Conservation (phyloP, 2,329 filamentous ascomycete genomes). For the Botrytis paeoniae region DNA sequence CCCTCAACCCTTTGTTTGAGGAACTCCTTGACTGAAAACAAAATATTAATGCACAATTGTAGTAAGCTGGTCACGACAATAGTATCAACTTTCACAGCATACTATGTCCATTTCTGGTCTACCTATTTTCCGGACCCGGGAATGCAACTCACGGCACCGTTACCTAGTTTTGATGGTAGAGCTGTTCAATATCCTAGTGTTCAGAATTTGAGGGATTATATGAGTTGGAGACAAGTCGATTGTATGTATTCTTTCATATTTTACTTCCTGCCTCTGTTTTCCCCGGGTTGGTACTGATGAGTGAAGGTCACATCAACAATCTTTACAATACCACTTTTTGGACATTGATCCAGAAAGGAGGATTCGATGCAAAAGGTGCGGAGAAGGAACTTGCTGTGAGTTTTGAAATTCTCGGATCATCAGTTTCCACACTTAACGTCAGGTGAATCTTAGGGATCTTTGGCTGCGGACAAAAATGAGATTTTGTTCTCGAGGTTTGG, state of each 20-base stretch:
- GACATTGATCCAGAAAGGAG: constrained; percentile 76
- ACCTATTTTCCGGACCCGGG: constrained; percentile 69
- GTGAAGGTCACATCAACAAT: constrained; percentile 89
- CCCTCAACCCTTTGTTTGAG: neutral
- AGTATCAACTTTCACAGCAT: constrained; percentile 88
- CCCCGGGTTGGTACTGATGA: constrained; percentile 15
- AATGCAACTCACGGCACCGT: constrained; percentile 64
- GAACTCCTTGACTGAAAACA: neutral
- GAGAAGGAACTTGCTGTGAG: constrained; percentile 73
- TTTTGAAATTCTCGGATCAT: neutral
- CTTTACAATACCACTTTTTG: constrained; percentile 98
- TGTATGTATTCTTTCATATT: constrained; percentile 53
- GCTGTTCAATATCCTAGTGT: constrained; percentile 85
- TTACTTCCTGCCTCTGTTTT: constrained; percentile 18
- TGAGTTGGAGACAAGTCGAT: constrained; percentile 96
- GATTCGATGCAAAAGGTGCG: constrained; percentile 72
- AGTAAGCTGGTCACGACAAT: constrained; percentile 91
- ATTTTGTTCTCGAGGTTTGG: constrained; percentile 84
- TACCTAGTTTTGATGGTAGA: constrained; percentile 90
- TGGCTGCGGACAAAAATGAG: constrained; percentile 90
- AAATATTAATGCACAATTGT: constrained; percentile 2
- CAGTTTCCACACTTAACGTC: neutral
- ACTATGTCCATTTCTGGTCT: constrained; percentile 82
- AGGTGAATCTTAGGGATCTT: constrained; percentile 61
- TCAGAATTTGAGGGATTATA: constrained; percentile 83